These are phyloP conservation scores for Ceriops tagal DNA, from an alignment of 345 rosid species.

Conservation along the genomic window DNA sequence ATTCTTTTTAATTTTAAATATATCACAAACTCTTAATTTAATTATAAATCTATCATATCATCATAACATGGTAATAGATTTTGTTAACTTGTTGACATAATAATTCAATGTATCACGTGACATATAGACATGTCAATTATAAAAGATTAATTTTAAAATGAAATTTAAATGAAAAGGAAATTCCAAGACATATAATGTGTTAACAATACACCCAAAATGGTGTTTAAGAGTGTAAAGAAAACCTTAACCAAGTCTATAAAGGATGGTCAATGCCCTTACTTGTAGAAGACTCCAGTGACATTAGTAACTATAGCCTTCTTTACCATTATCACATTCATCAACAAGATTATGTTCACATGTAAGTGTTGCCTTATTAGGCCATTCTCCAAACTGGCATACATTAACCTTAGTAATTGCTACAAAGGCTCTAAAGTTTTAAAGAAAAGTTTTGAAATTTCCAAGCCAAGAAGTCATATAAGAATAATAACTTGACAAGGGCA, in stretches of 20 bases:
- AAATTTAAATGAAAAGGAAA: too few species aligned
- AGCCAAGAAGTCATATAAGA: not conserved
- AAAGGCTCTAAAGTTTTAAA: constrained; percentile 42
- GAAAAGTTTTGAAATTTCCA: constrained; percentile 2
- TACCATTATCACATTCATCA: constrained; percentile 49
- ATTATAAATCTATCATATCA: too few species aligned
- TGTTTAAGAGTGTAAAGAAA: constrained; percentile 43
- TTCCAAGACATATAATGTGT: too few species aligned
- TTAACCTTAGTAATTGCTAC: constrained; percentile 34
- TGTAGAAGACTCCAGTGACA: constrained; percentile 35
- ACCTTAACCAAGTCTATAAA: constrained; percentile 44
- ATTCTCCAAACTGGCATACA: constrained; percentile 48
- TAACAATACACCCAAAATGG: constrained; percentile 40
- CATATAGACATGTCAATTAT: too few species aligned
- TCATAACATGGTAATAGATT: too few species aligned
- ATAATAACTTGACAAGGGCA: not conserved
- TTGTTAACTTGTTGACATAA: too few species aligned
- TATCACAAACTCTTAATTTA: too few species aligned
- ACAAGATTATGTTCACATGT: constrained; percentile 49
- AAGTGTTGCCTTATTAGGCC: constrained; percentile 56
- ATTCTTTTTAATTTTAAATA: too few species aligned
- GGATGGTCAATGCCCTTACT: constrained; percentile 33
- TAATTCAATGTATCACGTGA: too few species aligned
- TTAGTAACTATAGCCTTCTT: constrained; percentile 22
- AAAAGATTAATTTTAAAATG: too few species aligned